Percentiles rank a stretch among this genome's conserved stretches.
Evolutionary conservation across 1,139 yeast species (phyloP).

Genomic region (Hyphopichia fennica): DNA sequence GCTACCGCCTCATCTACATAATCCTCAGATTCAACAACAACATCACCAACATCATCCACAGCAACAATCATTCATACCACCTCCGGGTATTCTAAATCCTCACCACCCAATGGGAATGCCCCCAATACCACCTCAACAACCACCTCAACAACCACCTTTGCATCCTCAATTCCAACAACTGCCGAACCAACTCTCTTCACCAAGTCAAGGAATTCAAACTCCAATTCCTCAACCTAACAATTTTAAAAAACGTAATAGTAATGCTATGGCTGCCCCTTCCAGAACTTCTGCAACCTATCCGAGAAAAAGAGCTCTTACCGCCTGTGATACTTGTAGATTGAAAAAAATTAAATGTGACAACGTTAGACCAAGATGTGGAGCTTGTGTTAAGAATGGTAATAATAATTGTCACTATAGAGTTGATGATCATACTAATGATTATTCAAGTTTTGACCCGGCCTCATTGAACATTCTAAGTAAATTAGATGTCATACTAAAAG

Average conservation of each 20-base stretch:
- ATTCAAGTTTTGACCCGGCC: slow-evolving; percentile 25
- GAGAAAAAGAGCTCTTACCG: slow-evolving; percentile 43
- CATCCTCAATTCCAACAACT: background rate
- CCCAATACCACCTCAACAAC: background rate
- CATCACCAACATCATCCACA: background rate
- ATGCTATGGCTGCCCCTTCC: background rate
- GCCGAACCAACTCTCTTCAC: background rate
- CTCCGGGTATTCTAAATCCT: background rate
- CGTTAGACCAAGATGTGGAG: slow-evolving; percentile 48
- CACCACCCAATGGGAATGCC: background rate
- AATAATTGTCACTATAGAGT: slow-evolving; percentile 32
- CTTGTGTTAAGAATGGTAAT: slow-evolving; percentile 42
- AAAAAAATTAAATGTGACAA: slow-evolving; percentile 56
- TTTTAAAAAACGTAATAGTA: background rate
- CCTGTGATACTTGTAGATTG: slow-evolving; percentile 49
- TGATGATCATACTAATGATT: slow-evolving; percentile 28
- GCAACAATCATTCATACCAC: background rate
- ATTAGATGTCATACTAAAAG: slow-evolving; percentile 31
- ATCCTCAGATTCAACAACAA: slow-evolving; percentile 6
- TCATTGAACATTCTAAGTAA: slow-evolving; percentile 26
- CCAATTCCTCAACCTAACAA: background rate
- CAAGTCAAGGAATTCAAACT: background rate
- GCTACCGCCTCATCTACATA: slow-evolving; percentile 5
- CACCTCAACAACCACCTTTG: background rate
- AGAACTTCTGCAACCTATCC: slow-evolving; percentile 13